Evolutionary conservation across 2,329 filamentous ascomycete genomes (phyloP), one percentile per base, ranked within the genome.

Genomic region (Fusarium sarcochroum): DNA sequence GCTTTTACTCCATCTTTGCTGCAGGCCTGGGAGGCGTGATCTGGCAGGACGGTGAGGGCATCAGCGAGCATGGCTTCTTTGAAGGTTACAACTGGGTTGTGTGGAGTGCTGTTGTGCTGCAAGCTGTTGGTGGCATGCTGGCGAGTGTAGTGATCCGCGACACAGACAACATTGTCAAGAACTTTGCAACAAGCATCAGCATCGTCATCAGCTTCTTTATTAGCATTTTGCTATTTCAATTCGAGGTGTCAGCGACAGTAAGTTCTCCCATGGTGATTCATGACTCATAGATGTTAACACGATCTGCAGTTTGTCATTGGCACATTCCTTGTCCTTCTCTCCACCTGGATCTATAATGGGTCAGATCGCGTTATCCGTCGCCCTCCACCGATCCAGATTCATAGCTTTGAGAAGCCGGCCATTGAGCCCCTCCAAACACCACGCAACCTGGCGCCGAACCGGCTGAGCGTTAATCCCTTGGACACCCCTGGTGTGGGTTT

Each of bases 21-120:
- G 92, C 94, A 1, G 84, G 98, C 1, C 89, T 98, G 58, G 86
- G 97, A 52, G 96, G 95, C 2, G 91, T 98, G 7, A 81, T 97
- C 4, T 92, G 93, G 81, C 92, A 93, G 68, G 96, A 99, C 71
- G 96, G 95, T 25, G 88, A 90, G 63, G 90, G 92, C 40, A 94
- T 99, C 68, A 86, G 90, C 25, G 89, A 91, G 78, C 89, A 93
- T 66, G 96, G 96, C 14, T 97, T 98, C 80, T 98, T 99, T 72
- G 91, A 92, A 58, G 96, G 96, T 4, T 99, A 98, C 81, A 98
- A 97, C 77, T 91, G 89, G 85, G 86, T 95, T 20, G 95, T 98
- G 5, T 98, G 94, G 94, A 85, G 89, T 7, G 92, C 94, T 6
- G 92, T 98, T 71, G 76, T 89, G 7, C 86, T 96, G 61, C 96